Conservation (phyloP, 306 rosid genomes). For the Castanospermum australe region DNA sequence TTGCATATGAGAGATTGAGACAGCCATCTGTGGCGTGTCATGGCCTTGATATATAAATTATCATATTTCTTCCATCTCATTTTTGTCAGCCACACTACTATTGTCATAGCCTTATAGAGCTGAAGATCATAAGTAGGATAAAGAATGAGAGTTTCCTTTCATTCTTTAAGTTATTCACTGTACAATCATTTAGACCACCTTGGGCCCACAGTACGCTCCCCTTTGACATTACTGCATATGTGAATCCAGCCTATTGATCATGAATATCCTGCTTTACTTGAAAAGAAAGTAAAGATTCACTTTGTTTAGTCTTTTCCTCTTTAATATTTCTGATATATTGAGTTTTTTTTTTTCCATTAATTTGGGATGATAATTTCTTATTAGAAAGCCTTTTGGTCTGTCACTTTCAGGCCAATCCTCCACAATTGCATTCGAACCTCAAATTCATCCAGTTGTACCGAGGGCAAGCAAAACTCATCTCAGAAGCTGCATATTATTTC, state of each 20-base stretch:
- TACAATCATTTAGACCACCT: background rate
- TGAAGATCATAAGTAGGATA: background rate
- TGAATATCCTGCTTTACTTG: background rate
- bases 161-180: background rate
- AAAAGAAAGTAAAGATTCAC: background rate
- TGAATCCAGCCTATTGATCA: background rate
- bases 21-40: background rate
- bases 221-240: background rate
- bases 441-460: constrained; percentile 46
- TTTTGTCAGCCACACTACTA: background rate
- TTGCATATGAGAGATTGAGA: background rate
- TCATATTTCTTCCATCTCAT: background rate
- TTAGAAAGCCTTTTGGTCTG: constrained; percentile 11
- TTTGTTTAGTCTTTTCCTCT: background rate
- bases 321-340: background rate
- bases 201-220: background rate
- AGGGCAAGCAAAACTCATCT: constrained; percentile 53
- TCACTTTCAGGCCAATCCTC: constrained; percentile 53
- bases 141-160: background rate
- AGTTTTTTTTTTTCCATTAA: background rate
- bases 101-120: background rate
- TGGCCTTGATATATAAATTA: background rate
- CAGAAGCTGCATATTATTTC: constrained; percentile 51
- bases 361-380: background rate
- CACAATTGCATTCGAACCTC: constrained; percentile 56